Evolutionary conservation across 257 asterid species (phyloP), one percentile per base, ranked within the genome.

Genomic region (Ehretia macrophylla): DNA sequence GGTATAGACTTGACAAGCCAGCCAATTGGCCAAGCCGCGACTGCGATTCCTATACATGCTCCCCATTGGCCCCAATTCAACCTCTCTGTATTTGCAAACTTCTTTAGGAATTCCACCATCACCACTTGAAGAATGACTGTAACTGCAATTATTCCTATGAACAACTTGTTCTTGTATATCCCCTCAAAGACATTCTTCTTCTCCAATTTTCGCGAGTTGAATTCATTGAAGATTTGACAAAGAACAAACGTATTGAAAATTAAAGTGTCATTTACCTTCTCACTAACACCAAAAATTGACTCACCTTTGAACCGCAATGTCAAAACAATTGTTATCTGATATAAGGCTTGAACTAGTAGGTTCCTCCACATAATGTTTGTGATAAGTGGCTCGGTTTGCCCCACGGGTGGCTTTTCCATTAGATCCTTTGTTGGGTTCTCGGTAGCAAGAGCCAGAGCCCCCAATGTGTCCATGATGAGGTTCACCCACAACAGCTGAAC

Each of bases 41-140:
- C 81, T 0, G 82, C 85, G 1, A 85, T 59, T 23, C 75, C 94
- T 0, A 82, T 51, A 42, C 94, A 77, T 1, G 63, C 50, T 4
- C 80, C 89, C 89, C 94, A 85, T 42, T 85, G 80, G 22, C 68
- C 79, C 83, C 79, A 82, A 56, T 62, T 70, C 77, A 85, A 19
- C 79, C 85, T 81, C 67, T 73, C 83, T 22, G 88, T 81, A 53
- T 81, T 67, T 1, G 86, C 94, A 65, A 85, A 82, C 71, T 39
- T 80, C 66, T 73, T 75, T 71, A 85, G 35, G 32, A 85, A 77
- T 71, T 85, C 94, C 68, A 82, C 94, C 94, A 82, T 82, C 53
- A 82, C 70, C 56, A 69, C 82, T 60, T 85, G 94, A 48, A 85
- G 79, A 48, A 73, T 48, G 16, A 77, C 4, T 3, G 94, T 85